phyloP scores from a whole-genome alignment of 805 yeast genomes.

The Debaryomyces tyrocola region DNA sequence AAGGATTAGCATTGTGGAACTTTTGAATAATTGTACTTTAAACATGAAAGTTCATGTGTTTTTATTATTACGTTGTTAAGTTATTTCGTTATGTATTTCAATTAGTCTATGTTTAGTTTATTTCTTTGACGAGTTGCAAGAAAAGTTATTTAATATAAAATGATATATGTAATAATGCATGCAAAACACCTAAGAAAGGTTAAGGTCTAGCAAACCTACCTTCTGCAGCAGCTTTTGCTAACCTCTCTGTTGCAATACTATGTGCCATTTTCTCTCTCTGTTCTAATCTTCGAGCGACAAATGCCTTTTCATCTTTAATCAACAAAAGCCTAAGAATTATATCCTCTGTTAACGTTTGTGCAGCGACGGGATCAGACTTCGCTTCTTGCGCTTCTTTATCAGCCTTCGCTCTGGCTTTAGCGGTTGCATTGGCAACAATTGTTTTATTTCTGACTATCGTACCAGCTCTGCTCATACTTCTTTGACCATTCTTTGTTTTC shows the following conservation, averaged over 20 bases:
- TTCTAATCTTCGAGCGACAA: conserved; percentile 57
- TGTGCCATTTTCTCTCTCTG: conserved; percentile 61
- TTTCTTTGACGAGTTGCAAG: too few species aligned
- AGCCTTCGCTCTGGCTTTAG: conserved; percentile 49
- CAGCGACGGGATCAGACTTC: conserved; percentile 42
- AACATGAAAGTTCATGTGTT: not conserved
- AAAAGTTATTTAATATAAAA: too few species aligned
- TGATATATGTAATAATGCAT: not conserved
- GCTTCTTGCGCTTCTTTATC: conserved; percentile 44
- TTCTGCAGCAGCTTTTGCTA: conserved; percentile 48
- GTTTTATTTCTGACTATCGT: conserved; percentile 65
- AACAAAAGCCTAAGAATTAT: conserved; percentile 70
- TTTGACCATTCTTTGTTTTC: conserved; percentile 2
- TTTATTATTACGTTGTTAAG: too few species aligned
- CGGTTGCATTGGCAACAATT: conserved; percentile 69
- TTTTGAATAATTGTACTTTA: not conserved
- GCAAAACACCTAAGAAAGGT: not conserved
- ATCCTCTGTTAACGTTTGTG: conserved; percentile 55
- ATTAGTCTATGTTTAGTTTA: too few species aligned
- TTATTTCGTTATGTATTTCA: too few species aligned
- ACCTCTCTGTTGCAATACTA: conserved; percentile 53
- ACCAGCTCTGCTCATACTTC: conserved; percentile 35
- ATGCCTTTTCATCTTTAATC: conserved; percentile 60
- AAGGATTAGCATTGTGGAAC: not conserved
- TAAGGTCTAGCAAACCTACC: conserved; percentile 22